Base-by-base conservation (phyloP, 306 rosid genomes). In the Pterocarpus santalinus region DNA sequence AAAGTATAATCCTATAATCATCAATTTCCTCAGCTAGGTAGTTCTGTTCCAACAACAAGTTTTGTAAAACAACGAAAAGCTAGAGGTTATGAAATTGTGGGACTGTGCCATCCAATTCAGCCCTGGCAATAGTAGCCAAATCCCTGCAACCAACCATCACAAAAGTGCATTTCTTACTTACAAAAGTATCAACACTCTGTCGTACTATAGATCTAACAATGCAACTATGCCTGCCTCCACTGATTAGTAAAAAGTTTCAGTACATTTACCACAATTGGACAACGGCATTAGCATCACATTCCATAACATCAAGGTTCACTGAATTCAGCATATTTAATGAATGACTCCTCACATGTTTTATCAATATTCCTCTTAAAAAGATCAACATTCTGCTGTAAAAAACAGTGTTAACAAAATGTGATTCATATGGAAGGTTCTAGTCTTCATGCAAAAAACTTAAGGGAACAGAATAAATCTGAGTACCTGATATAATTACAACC, bases 1-100 rank as follows among this genome's bases (percentile, higher is more conserved):
- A 38, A 38, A 36, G 53, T 12, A 22, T 22, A 22, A 22, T 22
- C 28, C 17, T 6, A 30, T 8, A 41, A 30, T 41, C 60, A 60
- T 44, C 60, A 41, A 62, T 15, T 52, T 14, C 76, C 76, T 71
- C 63, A 7, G 62, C 32, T 34, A n/a, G 46, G 51, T 8, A 28
- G 22, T 38, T 22, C 66, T 56, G 15, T 16, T 57, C 55, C 7
- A 77, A 65, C 22, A 64, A 76, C 4, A 8, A 46, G 60, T 44
- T 15, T 61, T 33, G 38, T 8, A 61, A 44, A 56, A 16, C 28
- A 76, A 13, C 28, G 36, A 56, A 56, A 17, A 16, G 73, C 38
- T 16, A 35, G 28, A 62, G 22, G 39, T 33, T 22, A 35, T 36
- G 46, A 53, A 51, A 28, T 7, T 28, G 57, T 35, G n/a, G 16